Base-by-base conservation (phyloP, 2,329 filamentous ascomycete genomes). In the Sporothrix brasiliensis region DNA sequence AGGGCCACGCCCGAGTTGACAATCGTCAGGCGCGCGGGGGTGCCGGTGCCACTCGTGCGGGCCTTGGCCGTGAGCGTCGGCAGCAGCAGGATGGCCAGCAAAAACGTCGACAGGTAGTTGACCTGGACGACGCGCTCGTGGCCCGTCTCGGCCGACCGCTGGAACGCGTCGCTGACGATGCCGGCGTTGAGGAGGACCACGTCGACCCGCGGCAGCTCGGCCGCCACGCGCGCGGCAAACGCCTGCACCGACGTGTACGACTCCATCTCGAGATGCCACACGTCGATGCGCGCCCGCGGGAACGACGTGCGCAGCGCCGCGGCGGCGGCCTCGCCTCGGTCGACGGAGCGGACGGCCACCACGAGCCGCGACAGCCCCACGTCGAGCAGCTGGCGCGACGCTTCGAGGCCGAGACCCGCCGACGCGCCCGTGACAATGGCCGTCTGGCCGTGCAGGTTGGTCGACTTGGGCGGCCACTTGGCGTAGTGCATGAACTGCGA, bases 191-290 rank as follows among this genome's bases (percentile, higher is more conserved):
- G 60, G 49, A 72, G 34, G 39, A 52, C 56, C 5, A 67, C 34
- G 53, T 71, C 70, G 24, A 71, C 6, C 2, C 67, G 67, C 3
- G 14, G 4, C 21, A 69, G 70, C n/a, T 67, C 67, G 3, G 41
- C 7, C 7, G 44, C 60, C 19, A 49, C 49, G 10, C 49, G 77
- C 76, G 39, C 24, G 2, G 67, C 67, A 68, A 81, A 79, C 52
- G 76, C 76, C 58, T 76, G 75, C 58, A 82, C 79, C 34, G 75
- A 77, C 5, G 74, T 71, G 7, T 79, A 76, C 1, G 78, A 79
- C 34, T 78, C 77, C 53, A 79, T 79, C 74, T 83, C 80, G 74
- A 81, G 80, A 75, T 79, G 75, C 69, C 82, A 79, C 67, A 81
- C 78, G 71, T 82, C 79, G 39, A 71, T 34, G 16, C 49, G 68